Conservation (phyloP, 2,329 filamentous ascomycete genomes). For the Whalleya microplaca region DNA sequence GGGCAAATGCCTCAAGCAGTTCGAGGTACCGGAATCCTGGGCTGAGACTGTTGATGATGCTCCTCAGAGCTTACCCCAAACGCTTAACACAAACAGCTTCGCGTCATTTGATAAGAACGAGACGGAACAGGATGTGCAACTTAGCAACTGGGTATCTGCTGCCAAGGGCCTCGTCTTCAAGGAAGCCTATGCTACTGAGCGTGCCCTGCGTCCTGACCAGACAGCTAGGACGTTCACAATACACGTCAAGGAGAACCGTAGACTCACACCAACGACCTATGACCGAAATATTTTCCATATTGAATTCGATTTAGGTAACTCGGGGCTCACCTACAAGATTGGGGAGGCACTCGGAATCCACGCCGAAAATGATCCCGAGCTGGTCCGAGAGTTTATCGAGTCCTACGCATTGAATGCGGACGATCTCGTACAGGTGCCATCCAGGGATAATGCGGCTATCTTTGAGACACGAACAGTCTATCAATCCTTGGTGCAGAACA, state of each 20-base stretch:
- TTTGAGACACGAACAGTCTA: constrained; percentile 90
- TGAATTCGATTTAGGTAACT: constrained; percentile 92
- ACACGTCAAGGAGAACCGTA: constrained; percentile 91
- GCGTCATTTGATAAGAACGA: constrained; percentile 77
- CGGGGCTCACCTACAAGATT: constrained; percentile 93
- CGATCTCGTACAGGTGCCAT: constrained; percentile 88
- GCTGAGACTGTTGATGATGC: constrained; percentile 67
- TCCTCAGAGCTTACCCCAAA: constrained; percentile 58
- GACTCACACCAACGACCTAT: constrained; percentile 84
- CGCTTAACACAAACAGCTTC: constrained; percentile 81
- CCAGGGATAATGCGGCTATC: constrained; percentile 73
- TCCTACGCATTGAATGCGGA: constrained; percentile 84
- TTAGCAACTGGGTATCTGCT: constrained; percentile 79
- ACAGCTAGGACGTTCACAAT: constrained; percentile 84
- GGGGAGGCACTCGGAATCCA: constrained; percentile 97
- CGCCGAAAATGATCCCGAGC: constrained; percentile 82
- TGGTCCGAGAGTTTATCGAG: constrained; percentile 84
- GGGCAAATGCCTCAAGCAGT: constrained; percentile 68
- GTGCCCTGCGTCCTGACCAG: constrained; percentile 80
- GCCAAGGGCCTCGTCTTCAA: constrained; percentile 92
- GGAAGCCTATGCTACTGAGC: constrained; percentile 82
- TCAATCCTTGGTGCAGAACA: constrained; percentile 87
- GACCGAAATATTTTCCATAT: constrained; percentile 99
- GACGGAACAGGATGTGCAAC: constrained; percentile 63
- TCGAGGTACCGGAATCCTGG: constrained; percentile 84